Percentiles rank a stretch among this genome's conserved stretches.
phyloP scores from a whole-genome alignment of 768 basidiomycete species.

The Pleurotus djamor region DNA sequence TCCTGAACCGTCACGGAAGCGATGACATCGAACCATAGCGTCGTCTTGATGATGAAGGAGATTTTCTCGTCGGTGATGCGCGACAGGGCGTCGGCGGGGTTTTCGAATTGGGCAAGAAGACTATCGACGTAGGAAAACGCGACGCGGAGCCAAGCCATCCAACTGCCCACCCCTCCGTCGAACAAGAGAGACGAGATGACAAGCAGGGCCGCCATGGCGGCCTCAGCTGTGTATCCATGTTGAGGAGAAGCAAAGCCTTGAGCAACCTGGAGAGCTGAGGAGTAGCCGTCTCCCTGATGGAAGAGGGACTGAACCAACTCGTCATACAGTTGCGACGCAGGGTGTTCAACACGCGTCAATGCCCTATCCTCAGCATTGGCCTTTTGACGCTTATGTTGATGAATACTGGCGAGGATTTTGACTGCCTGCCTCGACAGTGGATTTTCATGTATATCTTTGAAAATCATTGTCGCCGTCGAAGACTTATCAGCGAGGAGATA shows the following conservation, averaged over 20 bases:
- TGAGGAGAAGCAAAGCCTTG: not conserved
- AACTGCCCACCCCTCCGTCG: slow-evolving; percentile 69
- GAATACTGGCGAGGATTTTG: slow-evolving; percentile 61
- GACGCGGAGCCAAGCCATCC: slow-evolving; percentile 64
- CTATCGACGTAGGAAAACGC: slow-evolving; percentile 53
- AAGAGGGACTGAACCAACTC: slow-evolving; percentile 20
- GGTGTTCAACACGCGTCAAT: not conserved
- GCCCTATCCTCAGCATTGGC: not conserved
- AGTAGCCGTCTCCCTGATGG: slow-evolving; percentile 13
- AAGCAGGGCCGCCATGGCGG: slow-evolving; percentile 78
- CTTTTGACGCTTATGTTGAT: slow-evolving; percentile 25
- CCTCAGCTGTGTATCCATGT: slow-evolving; percentile 31
- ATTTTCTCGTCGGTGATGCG: slow-evolving; percentile 40
- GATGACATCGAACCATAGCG: slow-evolving; percentile 63
- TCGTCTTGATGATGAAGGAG: slow-evolving; percentile 78
- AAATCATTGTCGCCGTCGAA: slow-evolving; percentile 45
- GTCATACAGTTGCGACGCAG: slow-evolving; percentile 16
- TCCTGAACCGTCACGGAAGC: not conserved
- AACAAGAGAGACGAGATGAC: slow-evolving; percentile 78
- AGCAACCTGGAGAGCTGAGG: not conserved
- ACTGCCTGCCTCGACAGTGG: slow-evolving; percentile 52
- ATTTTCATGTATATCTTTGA: slow-evolving; percentile 42
- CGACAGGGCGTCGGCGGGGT: slow-evolving; percentile 41
- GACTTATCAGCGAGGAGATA: slow-evolving; percentile 63
- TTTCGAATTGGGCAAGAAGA: slow-evolving; percentile 19